phyloP scores from a whole-genome alignment of 768 basidiomycete genomes.

The Nevesoporus exiguus region DNA sequence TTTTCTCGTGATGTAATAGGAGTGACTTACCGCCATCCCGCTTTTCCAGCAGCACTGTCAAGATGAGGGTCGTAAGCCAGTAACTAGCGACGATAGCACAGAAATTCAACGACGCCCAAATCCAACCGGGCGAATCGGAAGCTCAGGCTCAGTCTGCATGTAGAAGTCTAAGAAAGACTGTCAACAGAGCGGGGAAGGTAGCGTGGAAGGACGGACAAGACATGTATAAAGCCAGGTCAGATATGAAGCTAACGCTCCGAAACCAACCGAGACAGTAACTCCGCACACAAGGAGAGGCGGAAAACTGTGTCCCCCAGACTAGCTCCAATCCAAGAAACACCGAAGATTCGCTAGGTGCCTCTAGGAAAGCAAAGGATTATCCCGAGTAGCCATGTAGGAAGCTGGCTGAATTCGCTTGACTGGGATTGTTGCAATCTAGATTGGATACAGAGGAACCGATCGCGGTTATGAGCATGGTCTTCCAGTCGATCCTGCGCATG shows the following conservation, averaged over 20 bases:
- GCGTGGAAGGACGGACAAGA: too few relatives aligned
- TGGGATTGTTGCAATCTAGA: constrained; percentile 56
- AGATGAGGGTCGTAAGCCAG: constrained; percentile 53
- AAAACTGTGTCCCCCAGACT: too few relatives aligned
- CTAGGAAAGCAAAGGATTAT: too few relatives aligned
- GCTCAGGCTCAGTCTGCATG: constrained; percentile 53
- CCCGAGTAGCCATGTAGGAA: too few relatives aligned
- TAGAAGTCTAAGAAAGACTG: constrained; percentile 38
- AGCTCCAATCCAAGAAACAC: too few relatives aligned
- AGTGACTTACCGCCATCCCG: constrained; percentile 16
- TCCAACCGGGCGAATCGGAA: constrained; percentile 51
- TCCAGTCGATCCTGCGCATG: constrained; percentile 41
- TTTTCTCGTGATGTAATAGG: constrained; percentile 1
- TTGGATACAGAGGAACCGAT: constrained; percentile 46
- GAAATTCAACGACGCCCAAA: constrained; percentile 65
- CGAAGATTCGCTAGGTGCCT: too few relatives aligned
- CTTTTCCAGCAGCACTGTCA: constrained; percentile 3
- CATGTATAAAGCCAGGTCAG: too few relatives aligned
- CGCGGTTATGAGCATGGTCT: constrained; percentile 40
- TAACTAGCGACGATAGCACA: constrained; percentile 58
- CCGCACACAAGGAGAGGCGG: too few relatives aligned
- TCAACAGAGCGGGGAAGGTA: background rate
- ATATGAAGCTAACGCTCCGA: too few relatives aligned
- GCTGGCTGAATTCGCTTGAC: too few relatives aligned
- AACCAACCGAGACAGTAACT: too few relatives aligned